A percentile compares a stretch with the other conserved stretches of the same genome.
phyloP scores from a whole-genome alignment of 1,139 yeast species.

The Taiozyma onychis region DNA sequence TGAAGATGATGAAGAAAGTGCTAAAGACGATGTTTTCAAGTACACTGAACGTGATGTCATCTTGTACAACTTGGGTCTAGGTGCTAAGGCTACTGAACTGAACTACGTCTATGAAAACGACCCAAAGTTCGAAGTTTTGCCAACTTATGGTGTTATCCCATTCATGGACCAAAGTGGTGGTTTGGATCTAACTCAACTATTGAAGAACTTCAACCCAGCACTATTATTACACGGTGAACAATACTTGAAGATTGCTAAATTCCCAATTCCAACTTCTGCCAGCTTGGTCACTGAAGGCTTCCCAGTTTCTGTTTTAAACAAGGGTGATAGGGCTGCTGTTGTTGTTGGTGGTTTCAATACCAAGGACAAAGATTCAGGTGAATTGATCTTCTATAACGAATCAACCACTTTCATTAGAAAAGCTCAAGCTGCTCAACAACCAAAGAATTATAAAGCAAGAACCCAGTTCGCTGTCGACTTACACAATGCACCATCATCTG shows the following conservation, averaged over 20 bases:
- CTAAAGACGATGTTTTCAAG: slow-evolving; percentile 29
- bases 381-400: slow-evolving; percentile 71
- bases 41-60: slow-evolving; percentile 71
- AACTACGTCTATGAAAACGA: slow-evolving; percentile 76
- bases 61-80: slow-evolving; percentile 84
- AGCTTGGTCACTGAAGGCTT: slow-evolving; percentile 52
- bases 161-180: slow-evolving; percentile 49
- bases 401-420: slow-evolving; percentile 85
- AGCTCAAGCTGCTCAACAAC: slow-evolving; percentile 50
- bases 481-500: slow-evolving; percentile 54
- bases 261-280: slow-evolving; percentile 77
- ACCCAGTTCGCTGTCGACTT: slow-evolving; percentile 55
- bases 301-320: slow-evolving; percentile 76
- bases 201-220: slow-evolving; percentile 85
- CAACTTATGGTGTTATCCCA: slow-evolving; percentile 89
- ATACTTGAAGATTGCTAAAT: slow-evolving; percentile 71
- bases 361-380: slow-evolving; percentile 63
- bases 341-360: slow-evolving; percentile 74
- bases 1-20: slow-evolving; percentile 30
- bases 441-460: slow-evolving; percentile 42
- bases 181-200: slow-evolving; percentile 48
- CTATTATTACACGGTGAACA: slow-evolving; percentile 94
- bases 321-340: slow-evolving; percentile 85
- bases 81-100: slow-evolving; percentile 76
- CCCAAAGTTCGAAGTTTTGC: slow-evolving; percentile 79